Conservation (phyloP, 2,329 filamentous ascomycete genomes). For the Bisporella sp. region DNA sequence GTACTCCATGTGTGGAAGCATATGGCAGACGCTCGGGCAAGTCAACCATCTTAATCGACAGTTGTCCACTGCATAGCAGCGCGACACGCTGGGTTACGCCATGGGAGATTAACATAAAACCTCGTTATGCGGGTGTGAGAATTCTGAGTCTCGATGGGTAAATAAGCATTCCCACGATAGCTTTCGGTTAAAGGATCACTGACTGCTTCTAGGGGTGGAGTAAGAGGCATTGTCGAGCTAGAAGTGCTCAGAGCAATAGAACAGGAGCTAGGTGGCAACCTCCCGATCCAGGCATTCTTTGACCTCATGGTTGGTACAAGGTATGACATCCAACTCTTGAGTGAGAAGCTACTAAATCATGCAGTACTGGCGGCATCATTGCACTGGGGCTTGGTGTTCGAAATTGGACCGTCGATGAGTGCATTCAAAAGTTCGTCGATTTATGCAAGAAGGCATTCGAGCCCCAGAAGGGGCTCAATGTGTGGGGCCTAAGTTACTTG, state of each 20-base stretch:
- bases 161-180: neutral
- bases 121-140: slow-evolving; percentile 2
- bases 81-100: too few relatives aligned
- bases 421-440: too few relatives aligned
- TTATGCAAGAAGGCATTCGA: slow-evolving; percentile 16
- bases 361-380: slow-evolving; percentile 6
- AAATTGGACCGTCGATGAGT: too few relatives aligned
- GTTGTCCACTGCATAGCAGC: too few relatives aligned
- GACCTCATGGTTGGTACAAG: slow-evolving; percentile 12
- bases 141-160: slow-evolving; percentile 7
- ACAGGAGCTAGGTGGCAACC: neutral
- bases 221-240: slow-evolving; percentile 8
- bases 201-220: slow-evolving; percentile 3
- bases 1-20: slow-evolving; percentile 4
- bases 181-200: neutral
- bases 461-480: slow-evolving; percentile 27
- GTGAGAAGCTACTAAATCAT: neutral
- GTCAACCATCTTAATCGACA: slow-evolving; percentile 3
- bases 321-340: neutral
- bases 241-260: slow-evolving; percentile 6
- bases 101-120: too few relatives aligned
- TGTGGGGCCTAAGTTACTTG: slow-evolving; percentile 22
- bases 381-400: too few relatives aligned
- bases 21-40: slow-evolving; percentile 2
- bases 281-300: slow-evolving; percentile 9